Evolutionary conservation across 2,329 filamentous ascomycete genomes (phyloP).

Genomic region (Pyrenophora seminiperda): DNA sequence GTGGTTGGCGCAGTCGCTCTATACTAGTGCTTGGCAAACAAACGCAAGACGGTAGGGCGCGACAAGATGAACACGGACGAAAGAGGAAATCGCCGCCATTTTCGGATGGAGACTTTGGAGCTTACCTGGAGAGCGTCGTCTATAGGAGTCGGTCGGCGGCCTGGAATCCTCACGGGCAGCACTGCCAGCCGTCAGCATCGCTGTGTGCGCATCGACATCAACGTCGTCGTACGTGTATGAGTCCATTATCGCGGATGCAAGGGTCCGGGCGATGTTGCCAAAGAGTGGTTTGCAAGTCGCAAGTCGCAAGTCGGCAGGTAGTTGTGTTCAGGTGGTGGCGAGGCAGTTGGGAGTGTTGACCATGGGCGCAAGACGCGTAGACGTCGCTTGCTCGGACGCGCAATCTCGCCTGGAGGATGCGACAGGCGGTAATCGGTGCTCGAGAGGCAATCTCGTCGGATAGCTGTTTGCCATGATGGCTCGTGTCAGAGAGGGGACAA

Average conservation of each 20-base stretch:
- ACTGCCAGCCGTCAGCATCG: slow-evolving; percentile 25
- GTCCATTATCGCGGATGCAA: slow-evolving; percentile 36
- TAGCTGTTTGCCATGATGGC: slow-evolving; percentile 52
- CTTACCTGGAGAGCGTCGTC: slow-evolving; percentile 73
- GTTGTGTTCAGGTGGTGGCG: slow-evolving; percentile 17
- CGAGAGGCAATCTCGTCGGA: slow-evolving; percentile 36
- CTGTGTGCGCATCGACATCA: neutral
- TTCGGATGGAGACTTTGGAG: neutral
- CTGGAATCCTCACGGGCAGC: slow-evolving; percentile 63
- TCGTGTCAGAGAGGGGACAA: slow-evolving; percentile 49
- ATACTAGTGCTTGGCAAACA: slow-evolving; percentile 1
- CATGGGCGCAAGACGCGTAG: slow-evolving; percentile 25
- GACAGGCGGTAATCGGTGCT: slow-evolving; percentile 28
- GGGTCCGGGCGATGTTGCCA: neutral
- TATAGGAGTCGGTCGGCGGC: slow-evolving; percentile 48
- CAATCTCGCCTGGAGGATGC: slow-evolving; percentile 34
- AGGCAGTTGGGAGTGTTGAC: slow-evolving; percentile 20
- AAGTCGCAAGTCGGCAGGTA: slow-evolving; percentile 5
- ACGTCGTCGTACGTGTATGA: slow-evolving; percentile 44
- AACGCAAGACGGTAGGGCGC: neutral
- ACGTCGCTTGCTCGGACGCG: slow-evolving; percentile 21
- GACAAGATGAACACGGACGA: neutral
- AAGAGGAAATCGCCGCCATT: neutral
- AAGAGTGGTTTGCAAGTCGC: neutral
- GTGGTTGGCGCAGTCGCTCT: slow-evolving; percentile 2